Evolutionary conservation across 2,329 filamentous ascomycete genomes (phyloP).

Genomic region (Talaromyces sp.): DNA sequence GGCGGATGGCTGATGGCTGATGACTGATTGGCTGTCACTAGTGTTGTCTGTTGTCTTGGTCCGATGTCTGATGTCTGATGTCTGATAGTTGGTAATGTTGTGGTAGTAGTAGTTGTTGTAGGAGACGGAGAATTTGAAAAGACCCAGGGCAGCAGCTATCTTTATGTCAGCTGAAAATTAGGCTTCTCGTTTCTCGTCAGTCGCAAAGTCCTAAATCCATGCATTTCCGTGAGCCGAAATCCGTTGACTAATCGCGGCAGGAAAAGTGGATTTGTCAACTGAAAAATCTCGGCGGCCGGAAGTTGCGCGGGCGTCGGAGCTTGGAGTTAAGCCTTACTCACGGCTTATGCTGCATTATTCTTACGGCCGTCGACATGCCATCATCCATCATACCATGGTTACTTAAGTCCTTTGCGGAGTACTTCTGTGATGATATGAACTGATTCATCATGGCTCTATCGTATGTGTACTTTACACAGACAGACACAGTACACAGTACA

Average conservation of each 20-base stretch:
- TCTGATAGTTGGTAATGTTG: neutral
- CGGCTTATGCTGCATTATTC: neutral
- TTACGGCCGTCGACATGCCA: neutral
- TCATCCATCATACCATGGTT: neutral
- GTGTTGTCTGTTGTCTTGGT: neutral
- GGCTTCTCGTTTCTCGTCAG: neutral
- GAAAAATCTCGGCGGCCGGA: neutral
- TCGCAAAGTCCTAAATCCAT: slow-evolving; percentile 6
- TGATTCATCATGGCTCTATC: neutral
- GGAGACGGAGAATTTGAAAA: neutral
- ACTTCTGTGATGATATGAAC: no score
- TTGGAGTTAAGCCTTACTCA: slow-evolving; percentile 6
- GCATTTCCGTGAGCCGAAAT: slow-evolving; percentile 10
- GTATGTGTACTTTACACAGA: no score
- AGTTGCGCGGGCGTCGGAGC: neutral
- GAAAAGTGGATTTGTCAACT: slow-evolving; percentile 2
- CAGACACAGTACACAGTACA: neutral
- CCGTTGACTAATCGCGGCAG: neutral
- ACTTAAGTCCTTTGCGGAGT: no score
- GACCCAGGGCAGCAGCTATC: neutral
- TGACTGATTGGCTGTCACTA: neutral
- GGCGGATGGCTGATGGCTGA: slow-evolving; percentile 8
- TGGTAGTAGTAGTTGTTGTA: neutral
- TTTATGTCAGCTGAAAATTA: slow-evolving; percentile 11
- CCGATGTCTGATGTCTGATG: neutral